Evolutionary conservation across 805 yeast genomes (phyloP), one percentile per base, ranked within the genome.

Genomic region (Cyberlindnera maclurae): DNA sequence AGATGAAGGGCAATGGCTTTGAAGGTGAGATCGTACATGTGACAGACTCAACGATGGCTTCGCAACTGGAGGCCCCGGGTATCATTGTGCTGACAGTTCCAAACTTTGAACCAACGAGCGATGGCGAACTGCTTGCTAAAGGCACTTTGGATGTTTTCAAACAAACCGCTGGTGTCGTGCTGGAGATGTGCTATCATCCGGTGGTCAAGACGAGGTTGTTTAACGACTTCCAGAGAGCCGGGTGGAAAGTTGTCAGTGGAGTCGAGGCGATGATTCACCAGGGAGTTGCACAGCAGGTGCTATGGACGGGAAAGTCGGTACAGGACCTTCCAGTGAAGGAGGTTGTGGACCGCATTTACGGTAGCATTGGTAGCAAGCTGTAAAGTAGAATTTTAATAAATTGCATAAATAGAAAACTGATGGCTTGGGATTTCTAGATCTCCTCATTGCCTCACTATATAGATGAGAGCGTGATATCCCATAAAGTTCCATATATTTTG

Each of bases 101-200:
- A 38, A 43, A 50, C 34, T 52, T 49, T 26, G 41, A 43, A 15
- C 48, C 57, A 17, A 31, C 36, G 3, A 33, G 45, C 4, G 40
- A 33, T 2, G 51, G 44, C 13, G 55, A 52, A 26, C 15, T 34
- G 9, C 24, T 29, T n/a, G 55, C 57, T 7, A 52, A 49, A 44
- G 31, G 44, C 2, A 50, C 55, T 0, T 35, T 52, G 4, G 50
- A 52, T n/a, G 48, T 50, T 11, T 52, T 52, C 43, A 45, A 35
- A 12, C 5, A 20, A 4, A 37, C 34, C 3, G 49, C 46, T 6
- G 57, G 55, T 31, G 46, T 52, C 15, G 55, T 49, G 2, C 18
- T 52, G 13, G 57, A 52, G 34, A 52, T 52, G 57, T 52, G 57
- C 29, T 52, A 50, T 34, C 52, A 52, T 29, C 57, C 57, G 29